Conservation (phyloP, 2,329 filamentous ascomycete species). For the Diaporthe amygdali region DNA sequence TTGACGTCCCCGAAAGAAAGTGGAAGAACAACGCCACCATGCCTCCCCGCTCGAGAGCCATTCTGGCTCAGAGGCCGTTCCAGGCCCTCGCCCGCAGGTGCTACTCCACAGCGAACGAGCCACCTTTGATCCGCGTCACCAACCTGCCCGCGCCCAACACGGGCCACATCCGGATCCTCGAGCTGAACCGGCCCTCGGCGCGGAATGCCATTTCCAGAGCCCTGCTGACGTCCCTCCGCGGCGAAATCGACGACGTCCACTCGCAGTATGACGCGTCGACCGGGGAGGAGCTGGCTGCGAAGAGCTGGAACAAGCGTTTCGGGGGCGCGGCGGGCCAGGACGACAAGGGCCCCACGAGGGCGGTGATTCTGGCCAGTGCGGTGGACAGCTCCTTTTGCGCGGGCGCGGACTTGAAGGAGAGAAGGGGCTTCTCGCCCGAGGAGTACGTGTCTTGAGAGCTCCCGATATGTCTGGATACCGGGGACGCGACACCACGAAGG, state of each 20-base stretch:
- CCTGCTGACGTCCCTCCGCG: constrained; percentile 73
- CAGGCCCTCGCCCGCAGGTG: constrained; percentile 27
- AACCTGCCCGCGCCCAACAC: constrained; percentile 78
- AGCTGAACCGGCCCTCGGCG: constrained; percentile 82
- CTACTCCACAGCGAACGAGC: constrained; percentile 48
- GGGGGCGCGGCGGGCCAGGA: constrained; percentile 50
- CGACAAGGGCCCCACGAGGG: constrained; percentile 69
- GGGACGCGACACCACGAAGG: background rate
- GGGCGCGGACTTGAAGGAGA: constrained; percentile 92
- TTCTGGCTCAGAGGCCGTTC: constrained; percentile 20
- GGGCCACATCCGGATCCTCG: constrained; percentile 86
- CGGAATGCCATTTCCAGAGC: constrained; percentile 90
- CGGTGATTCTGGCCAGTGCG: constrained; percentile 82
- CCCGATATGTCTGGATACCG: background rate
- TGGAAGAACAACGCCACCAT: background rate
- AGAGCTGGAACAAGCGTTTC: constrained; percentile 43
- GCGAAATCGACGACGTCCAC: constrained; percentile 75
- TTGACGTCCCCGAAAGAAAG: background rate
- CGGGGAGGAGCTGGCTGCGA: constrained; percentile 55
- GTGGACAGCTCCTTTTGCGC: constrained; percentile 91
- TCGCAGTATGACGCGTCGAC: constrained; percentile 59
- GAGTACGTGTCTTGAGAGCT: constrained; percentile 62
- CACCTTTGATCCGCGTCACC: constrained; percentile 70
- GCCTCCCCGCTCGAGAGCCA: constrained; percentile 8
- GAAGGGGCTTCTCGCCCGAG: constrained; percentile 74